Conservation (phyloP, 345 rosid genomes). For the Viola odorata region DNA sequence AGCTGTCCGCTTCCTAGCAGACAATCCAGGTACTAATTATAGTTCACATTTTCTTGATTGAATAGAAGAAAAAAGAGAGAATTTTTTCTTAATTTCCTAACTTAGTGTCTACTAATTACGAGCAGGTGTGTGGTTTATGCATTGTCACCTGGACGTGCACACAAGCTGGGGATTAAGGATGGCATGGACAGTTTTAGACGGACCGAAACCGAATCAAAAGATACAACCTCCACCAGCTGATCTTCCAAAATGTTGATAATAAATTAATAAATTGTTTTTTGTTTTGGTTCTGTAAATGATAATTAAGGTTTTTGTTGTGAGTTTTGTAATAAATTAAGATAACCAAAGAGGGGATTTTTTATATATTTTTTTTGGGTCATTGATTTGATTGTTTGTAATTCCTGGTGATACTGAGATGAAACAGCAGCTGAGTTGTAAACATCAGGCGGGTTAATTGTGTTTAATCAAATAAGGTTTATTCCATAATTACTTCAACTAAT, state of each 20-base stretch:
- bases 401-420: neutral
- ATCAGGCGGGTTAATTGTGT: neutral
- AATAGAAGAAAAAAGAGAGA: neutral
- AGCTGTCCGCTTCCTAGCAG: constrained; percentile 21
- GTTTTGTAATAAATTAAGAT: neutral
- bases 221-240: constrained; percentile 23
- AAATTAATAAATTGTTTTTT: neutral
- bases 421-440: constrained; percentile 9
- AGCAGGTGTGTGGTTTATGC: constrained; percentile 26
- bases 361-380: neutral
- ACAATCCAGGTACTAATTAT: constrained; percentile 18
- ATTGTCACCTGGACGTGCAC: constrained; percentile 26
- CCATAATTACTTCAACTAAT: neutral
- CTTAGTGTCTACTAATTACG: neutral
- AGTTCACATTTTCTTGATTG: neutral
- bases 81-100: neutral
- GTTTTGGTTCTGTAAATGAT: neutral
- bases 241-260: constrained; percentile 21
- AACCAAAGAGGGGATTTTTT: neutral
- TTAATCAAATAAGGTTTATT: constrained; percentile 10
- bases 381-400: constrained; percentile 10
- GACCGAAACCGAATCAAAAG: constrained; percentile 21
- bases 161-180: constrained; percentile 26
- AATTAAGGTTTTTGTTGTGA: neutral
- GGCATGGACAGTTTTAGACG: constrained; percentile 24